phyloP scores from a whole-genome alignment of 176 grass and related monocot genomes.

The Lolium perenne region DNA sequence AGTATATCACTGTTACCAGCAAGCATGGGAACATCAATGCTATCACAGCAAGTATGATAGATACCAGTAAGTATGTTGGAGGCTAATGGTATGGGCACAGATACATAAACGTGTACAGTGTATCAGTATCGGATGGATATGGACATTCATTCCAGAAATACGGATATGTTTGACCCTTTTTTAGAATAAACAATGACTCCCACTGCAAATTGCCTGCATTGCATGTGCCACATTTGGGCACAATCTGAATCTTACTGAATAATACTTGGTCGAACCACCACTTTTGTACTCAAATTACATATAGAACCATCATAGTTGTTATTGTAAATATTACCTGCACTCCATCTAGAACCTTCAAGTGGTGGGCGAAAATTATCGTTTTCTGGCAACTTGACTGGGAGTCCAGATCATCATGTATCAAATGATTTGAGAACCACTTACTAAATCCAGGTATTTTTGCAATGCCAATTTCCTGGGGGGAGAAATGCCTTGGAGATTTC shows the following conservation, averaged over 20 bases:
- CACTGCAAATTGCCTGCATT: background rate
- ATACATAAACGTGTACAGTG: background rate
- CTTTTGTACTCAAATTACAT: conserved; percentile 1
- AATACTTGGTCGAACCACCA: background rate
- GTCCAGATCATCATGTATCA: conserved; percentile 62
- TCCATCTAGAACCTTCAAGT: conserved; percentile 97
- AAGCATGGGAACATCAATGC: background rate
- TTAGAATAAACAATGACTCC: background rate
- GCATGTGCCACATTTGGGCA: background rate
- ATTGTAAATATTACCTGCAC: conserved; percentile 71
- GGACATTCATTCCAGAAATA: background rate
- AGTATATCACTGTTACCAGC: background rate
- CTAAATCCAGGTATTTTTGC: conserved; percentile 91
- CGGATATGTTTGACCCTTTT: background rate
- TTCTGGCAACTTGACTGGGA: conserved; percentile 68
- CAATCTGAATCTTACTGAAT: background rate
- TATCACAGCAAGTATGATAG: background rate
- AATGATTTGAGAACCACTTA: conserved; percentile 92
- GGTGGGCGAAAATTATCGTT: conserved; percentile 95
- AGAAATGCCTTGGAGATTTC: conserved; percentile 71
- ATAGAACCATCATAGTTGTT: conserved; percentile 15
- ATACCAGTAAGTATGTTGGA: background rate
- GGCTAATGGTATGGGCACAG: conserved; percentile 6
- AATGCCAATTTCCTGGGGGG: conserved; percentile 86
- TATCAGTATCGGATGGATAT: conserved; percentile 8